Evolutionary conservation across 768 basidiomycete genomes (phyloP), one percentile per base, ranked within the genome.

Genomic region (Coprinopsis sp.): DNA sequence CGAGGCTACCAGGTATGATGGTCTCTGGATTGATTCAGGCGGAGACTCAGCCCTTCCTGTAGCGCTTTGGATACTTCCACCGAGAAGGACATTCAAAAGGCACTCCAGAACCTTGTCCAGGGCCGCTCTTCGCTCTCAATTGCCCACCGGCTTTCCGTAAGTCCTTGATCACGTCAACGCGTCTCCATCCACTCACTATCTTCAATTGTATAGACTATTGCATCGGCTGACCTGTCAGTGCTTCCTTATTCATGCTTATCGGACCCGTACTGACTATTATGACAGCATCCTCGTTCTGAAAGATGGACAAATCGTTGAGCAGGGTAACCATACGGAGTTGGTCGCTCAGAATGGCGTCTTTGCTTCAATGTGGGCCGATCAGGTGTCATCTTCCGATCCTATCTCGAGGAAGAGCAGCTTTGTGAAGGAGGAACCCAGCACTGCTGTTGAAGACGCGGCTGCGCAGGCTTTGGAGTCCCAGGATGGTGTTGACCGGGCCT

Each of bases 1-100:
- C 57, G 85, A 87, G 64, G 85, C 84, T 12, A 87, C 83, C 0
- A 85, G 81, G 82, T 79, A 51, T 21, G 61, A 48, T 4, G 22
- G 23, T 21, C 12, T 31, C 33, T 49, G 18, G 27, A 19, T 18
- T 22, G 42, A 25, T 40, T n/a, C 11, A 27, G 27, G 22, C 24
- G 1, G 19, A 30, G 23, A 11, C 45, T 51, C 22, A 28, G 39
- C 14, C 48, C 34, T 38, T 44, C 11, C 29, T 21, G 18, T 29
- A 86, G 85, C 52, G 91, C 91, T 11, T 66, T 96, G 50, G 92
- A 96, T 64, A 93, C 91, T 1, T 82, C 84, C 8, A 93, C 91
- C 0, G 91, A 95, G 63, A 84, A 88, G 47, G 87, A 90, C 55
- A 91, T 95, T 47, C 88, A 93, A 62, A 84, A 83, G 51, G 87